Conservation (phyloP, 2,329 filamentous ascomycete species). For the Ophiostoma australiae region DNA sequence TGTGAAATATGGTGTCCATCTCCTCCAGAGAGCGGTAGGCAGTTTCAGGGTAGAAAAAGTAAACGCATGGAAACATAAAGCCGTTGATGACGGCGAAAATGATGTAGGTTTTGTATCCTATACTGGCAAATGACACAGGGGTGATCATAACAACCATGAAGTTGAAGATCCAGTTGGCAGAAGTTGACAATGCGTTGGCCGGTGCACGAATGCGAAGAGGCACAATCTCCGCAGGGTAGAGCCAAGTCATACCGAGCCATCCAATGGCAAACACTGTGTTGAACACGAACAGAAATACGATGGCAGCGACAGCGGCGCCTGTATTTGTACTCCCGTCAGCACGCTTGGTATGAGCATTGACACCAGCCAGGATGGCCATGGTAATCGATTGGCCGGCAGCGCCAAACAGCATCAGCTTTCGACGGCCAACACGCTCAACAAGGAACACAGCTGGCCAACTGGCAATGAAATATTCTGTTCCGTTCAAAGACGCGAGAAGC, state of each 20-base stretch:
- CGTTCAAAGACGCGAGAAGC: slow-evolving; percentile 28
- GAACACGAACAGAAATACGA: slow-evolving; percentile 47
- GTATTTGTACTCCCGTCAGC: slow-evolving; percentile 34
- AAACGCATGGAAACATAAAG: slow-evolving; percentile 48
- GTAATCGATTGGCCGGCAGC: slow-evolving; percentile 51
- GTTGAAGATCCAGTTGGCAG: slow-evolving; percentile 37
- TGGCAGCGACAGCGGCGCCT: slow-evolving; percentile 23
- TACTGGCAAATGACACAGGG: slow-evolving; percentile 50
- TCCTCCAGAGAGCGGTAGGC: slow-evolving; percentile 57
- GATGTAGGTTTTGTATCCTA: slow-evolving; percentile 51
- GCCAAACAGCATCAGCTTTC: slow-evolving; percentile 40
- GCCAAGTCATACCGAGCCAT: slow-evolving; percentile 54
- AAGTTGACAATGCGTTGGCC: slow-evolving; percentile 52
- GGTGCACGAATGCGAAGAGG: slow-evolving; percentile 49
- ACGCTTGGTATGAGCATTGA: slow-evolving; percentile 33
- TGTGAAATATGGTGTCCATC: slow-evolving; percentile 59
- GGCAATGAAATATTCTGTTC: slow-evolving; percentile 28
- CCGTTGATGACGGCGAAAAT: slow-evolving; percentile 53
- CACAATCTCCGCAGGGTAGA: slow-evolving; percentile 55
- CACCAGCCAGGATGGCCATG: slow-evolving; percentile 48
- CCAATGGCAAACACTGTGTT: slow-evolving; percentile 51
- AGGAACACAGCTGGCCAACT: slow-evolving; percentile 27
- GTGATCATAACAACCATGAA: slow-evolving; percentile 61
- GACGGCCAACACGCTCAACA: slow-evolving; percentile 29
- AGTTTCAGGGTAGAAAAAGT: slow-evolving; percentile 52